phyloP scores from a whole-genome alignment of 1,139 yeast species.

The Scheffersomyces stambukii region DNA sequence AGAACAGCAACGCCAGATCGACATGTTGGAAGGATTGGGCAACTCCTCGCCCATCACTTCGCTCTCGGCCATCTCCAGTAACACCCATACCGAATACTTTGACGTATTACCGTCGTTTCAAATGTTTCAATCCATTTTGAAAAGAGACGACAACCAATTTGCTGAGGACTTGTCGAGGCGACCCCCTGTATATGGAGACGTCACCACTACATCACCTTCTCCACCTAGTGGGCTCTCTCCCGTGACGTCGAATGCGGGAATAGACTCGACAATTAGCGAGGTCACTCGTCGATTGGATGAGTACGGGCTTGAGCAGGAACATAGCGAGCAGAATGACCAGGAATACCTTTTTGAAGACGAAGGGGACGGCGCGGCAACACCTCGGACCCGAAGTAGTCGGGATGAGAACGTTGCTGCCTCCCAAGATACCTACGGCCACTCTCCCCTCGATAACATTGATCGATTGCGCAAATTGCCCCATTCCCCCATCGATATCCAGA shows the following conservation, averaged over 20 bases:
- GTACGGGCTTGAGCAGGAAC: slow-evolving; percentile 11
- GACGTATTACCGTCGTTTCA: slow-evolving; percentile 63
- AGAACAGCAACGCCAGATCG: slow-evolving; percentile 36
- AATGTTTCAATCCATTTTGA: slow-evolving; percentile 55
- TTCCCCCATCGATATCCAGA: slow-evolving; percentile 43
- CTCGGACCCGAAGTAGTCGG: no score
- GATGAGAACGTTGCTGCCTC: slow-evolving; percentile 18
- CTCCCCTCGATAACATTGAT: slow-evolving; percentile 45
- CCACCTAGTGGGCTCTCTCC: slow-evolving; percentile 22
- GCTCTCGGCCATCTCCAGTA: slow-evolving; percentile 22
- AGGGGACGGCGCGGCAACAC: slow-evolving; percentile 9
- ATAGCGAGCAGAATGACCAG: slow-evolving; percentile 16
- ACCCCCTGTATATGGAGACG: slow-evolving; percentile 42
- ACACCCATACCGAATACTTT: slow-evolving; percentile 41
- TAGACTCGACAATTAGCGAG: slow-evolving; percentile 15
- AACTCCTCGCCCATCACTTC: slow-evolving; percentile 14
- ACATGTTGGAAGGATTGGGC: slow-evolving; percentile 12
- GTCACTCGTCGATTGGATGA: slow-evolving; percentile 16
- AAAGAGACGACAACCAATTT: slow-evolving; percentile 43
- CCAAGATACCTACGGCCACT: slow-evolving; percentile 33
- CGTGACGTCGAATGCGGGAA: slow-evolving; percentile 5
- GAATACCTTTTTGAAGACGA: slow-evolving; percentile 21
- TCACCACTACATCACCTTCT: slow-evolving; percentile 24
- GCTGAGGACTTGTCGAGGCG: slow-evolving; percentile 30
- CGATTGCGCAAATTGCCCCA: slow-evolving; percentile 27